Evolutionary conservation across 768 basidiomycete species (phyloP).

Genomic region (Phylloporus sp.): DNA sequence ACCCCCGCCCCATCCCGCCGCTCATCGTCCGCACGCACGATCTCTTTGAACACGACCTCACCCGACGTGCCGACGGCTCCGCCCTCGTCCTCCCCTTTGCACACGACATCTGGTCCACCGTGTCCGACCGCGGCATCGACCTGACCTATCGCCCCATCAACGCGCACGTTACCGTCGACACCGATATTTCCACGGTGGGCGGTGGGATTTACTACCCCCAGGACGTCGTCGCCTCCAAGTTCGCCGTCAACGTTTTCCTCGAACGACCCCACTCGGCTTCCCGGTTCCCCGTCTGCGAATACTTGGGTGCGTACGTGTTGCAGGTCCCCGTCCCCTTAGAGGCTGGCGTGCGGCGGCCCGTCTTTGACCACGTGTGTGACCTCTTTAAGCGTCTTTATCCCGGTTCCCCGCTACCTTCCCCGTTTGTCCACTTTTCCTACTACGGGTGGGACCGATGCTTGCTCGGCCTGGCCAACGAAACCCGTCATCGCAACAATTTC

Average conservation of each 20-base stretch:
- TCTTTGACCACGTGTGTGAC: constrained; percentile 3
- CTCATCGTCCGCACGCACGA: constrained; percentile 18
- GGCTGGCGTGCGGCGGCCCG: not conserved
- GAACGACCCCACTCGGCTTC: constrained; percentile 2
- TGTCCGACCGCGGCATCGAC: constrained; percentile 15
- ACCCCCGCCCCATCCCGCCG: constrained; percentile 19
- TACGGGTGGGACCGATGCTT: constrained; percentile 20
- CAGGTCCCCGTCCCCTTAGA: not conserved
- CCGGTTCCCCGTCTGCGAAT: constrained; percentile 6
- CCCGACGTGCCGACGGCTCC: not conserved
- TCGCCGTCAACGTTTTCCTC: constrained; percentile 26
- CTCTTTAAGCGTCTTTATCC: not conserved
- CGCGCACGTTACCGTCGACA: not conserved
- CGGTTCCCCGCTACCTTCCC: constrained; percentile 4
- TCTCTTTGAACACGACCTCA: constrained; percentile 7
- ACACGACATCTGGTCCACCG: constrained; percentile 11
- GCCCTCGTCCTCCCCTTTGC: constrained; percentile 7
- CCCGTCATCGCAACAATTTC: not conserved
- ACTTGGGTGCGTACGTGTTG: constrained; percentile 26
- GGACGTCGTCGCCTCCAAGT: constrained; percentile 13
- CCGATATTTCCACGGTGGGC: not conserved
- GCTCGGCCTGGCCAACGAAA: constrained; percentile 11
- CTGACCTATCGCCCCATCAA: constrained; percentile 2
- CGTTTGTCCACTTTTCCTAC: constrained; percentile 10
- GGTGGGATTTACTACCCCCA: constrained; percentile 10